Conservation (phyloP, 2,329 filamentous ascomycete species). For the Nannizziopsis barbatae region DNA sequence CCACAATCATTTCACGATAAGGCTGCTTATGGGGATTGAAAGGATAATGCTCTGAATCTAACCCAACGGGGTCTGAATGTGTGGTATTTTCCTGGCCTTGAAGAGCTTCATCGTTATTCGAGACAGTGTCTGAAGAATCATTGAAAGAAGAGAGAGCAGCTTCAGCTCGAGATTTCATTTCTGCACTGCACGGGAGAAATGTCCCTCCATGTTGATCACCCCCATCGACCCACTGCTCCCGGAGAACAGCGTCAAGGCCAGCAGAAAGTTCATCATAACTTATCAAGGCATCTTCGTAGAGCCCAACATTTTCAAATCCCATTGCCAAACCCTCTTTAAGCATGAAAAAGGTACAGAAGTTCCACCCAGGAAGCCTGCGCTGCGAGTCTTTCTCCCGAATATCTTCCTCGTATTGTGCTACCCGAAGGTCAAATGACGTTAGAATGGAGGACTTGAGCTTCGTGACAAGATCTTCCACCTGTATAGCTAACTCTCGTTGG, state of each 20-base stretch:
- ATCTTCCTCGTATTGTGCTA: constrained; percentile 92
- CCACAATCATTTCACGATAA: constrained; percentile 83
- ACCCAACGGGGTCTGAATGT: constrained; percentile 17
- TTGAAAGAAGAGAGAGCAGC: constrained; percentile 36
- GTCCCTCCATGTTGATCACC: constrained; percentile 58
- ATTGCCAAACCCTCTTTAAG: constrained; percentile 88
- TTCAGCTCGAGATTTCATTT: constrained; percentile 53
- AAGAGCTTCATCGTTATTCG: constrained; percentile 18
- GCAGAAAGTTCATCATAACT: constrained; percentile 90
- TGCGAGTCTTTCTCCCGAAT: constrained; percentile 90
- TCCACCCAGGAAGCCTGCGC: constrained; percentile 82
- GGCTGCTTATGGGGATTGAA: constrained; percentile 56
- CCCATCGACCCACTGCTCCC: constrained; percentile 55
- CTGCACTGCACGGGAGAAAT: constrained; percentile 61
- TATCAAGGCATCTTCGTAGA: constrained; percentile 88
- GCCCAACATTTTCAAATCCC: constrained; percentile 89
- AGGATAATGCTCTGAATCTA: constrained; percentile 29
- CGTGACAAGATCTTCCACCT: constrained; percentile 71
- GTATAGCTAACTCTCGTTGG: constrained; percentile 71
- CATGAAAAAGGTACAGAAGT: constrained; percentile 98
- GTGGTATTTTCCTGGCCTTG: constrained; percentile 28
- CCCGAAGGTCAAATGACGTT: constrained; percentile 77
- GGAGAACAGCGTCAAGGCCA: constrained; percentile 70
- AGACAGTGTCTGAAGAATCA: neutral
- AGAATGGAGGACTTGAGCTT: constrained; percentile 84